phyloP scores from a whole-genome alignment of 108 stramenopile species.

The Nitzschia inconspicua region DNA sequence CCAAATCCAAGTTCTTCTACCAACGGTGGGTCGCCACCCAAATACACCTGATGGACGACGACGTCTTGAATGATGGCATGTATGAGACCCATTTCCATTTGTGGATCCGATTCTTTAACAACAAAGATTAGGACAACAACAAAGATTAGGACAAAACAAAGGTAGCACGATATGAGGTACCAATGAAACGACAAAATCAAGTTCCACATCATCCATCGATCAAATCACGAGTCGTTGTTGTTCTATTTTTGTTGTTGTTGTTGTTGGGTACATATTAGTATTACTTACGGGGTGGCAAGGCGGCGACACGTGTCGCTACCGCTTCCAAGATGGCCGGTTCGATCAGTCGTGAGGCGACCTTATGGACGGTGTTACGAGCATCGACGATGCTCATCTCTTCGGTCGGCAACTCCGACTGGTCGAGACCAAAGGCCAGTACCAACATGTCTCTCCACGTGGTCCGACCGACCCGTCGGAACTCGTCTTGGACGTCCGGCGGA shows the following conservation, averaged over 20 bases:
- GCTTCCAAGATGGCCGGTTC: conserved; percentile 56
- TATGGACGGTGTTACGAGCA: conserved; percentile 81
- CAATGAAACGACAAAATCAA: too few species aligned
- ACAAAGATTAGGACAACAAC: too few species aligned
- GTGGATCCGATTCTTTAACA: conserved; percentile 36
- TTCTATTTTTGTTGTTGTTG: too few species aligned
- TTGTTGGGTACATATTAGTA: too few species aligned
- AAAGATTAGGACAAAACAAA: too few species aligned
- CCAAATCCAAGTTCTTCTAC: conserved; percentile 78
- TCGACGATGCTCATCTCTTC: conserved; percentile 63
- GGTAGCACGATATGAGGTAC: too few species aligned
- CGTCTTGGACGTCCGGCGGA: conserved; percentile 49
- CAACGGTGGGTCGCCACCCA: conserved; percentile 50
- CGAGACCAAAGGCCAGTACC: conserved; percentile 56
- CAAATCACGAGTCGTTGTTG: too few species aligned
- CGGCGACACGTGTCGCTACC: conserved; percentile 42
- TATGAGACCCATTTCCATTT: conserved; percentile 66
- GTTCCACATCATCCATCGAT: too few species aligned
- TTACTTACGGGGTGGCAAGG: too few species aligned
- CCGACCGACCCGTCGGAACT: conserved; percentile 42
- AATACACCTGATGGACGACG: conserved; percentile 75
- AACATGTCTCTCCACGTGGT: conserved; percentile 75
- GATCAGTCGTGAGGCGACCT: conserved; percentile 67
- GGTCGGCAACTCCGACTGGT: too few species aligned
- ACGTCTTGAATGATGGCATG: conserved; percentile 77